Conservation (phyloP, 2,329 filamentous ascomycete genomes). For the Aplosporella prunicola region DNA sequence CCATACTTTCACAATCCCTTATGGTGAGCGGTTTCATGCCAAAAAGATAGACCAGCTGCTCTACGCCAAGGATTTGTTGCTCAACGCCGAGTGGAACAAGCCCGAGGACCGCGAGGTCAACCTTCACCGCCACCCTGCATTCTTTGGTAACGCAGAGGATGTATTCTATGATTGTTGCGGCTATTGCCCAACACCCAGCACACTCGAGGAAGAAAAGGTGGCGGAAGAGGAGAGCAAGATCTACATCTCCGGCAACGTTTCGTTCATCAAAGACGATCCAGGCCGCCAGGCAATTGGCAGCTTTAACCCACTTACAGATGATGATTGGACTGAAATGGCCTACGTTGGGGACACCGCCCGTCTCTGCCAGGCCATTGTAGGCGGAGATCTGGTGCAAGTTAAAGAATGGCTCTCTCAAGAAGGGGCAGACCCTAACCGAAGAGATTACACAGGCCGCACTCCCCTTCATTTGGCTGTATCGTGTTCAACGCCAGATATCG, state of each 20-base stretch:
- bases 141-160: slow-evolving; percentile 68
- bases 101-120: slow-evolving; percentile 64
- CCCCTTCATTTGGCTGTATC: slow-evolving; percentile 69
- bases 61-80: slow-evolving; percentile 69
- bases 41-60: slow-evolving; percentile 72
- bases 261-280: slow-evolving; percentile 71
- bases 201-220: slow-evolving; percentile 60
- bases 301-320: slow-evolving; percentile 72
- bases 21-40: slow-evolving; percentile 47
- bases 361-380: slow-evolving; percentile 73
- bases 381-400: slow-evolving; percentile 61
- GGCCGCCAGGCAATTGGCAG: slow-evolving; percentile 63
- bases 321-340: slow-evolving; percentile 87
- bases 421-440: slow-evolving; percentile 58
- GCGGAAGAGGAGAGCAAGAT: slow-evolving; percentile 63
- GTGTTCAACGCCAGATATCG: slow-evolving; percentile 58
- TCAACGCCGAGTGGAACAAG: slow-evolving; percentile 80
- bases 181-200: slow-evolving; percentile 60
- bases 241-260: slow-evolving; percentile 64
- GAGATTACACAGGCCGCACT: slow-evolving; percentile 70
- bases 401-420: slow-evolving; percentile 60
- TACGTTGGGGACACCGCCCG: slow-evolving; percentile 71
- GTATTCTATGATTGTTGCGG: slow-evolving; percentile 76
- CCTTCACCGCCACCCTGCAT: slow-evolving; percentile 75
- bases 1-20: slow-evolving; percentile 57